Evolutionary conservation across 768 basidiomycete species (phyloP), one percentile per base, ranked within the genome.

Genomic region (Rhodotorula paludigena): DNA sequence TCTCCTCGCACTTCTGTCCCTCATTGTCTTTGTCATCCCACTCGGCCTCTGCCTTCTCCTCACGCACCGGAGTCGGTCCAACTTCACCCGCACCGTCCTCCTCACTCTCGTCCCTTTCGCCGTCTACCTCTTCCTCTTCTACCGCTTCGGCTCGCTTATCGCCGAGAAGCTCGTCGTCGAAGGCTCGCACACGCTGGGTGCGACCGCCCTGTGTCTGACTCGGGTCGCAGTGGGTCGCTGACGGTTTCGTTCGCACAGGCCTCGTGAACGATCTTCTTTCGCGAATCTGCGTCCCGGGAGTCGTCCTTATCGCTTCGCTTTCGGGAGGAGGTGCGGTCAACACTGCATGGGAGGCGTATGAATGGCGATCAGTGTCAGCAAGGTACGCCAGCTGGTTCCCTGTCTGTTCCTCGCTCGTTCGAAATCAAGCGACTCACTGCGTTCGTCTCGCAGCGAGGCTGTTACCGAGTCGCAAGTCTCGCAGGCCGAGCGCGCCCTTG

Each of bases 261-360:
- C 55, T 75, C 25, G 62, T 76, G 68, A 76, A 72, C 51, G 55
- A 63, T 5, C 63, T 73, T 12, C 64, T 76, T 4, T 69, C 74
- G 18, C 72, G 75, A 0, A 72, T 76, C 23, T 74, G 74, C 57
- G 73, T 72, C 5, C 75, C 75, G 4, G 75, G 75, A 23, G 72
- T 74, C n/a, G 41, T 73, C 21, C 65, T 76, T 12, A 76, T 76
- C 47, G 75, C 75, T 4, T 66, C 68, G 0, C 64, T 76, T 0
- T 76, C 75, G 0, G 75, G 75, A 0, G 75, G 74, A 9, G 73
- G 72, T 58, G 75, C 75, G 0, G 68, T 76, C 63, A 76, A 72
- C 60, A 74, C 74, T 0, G 75, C 75, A 0, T 76, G 75, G 75
- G 67, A 76, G 25, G 75, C 75, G 9, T 76, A 68, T 55, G 75